A percentile compares a stretch with the other conserved stretches of the same genome.
These are phyloP conservation scores for Dioszegia crocea DNA, from an alignment of 768 basidiomycete genomes.

Conservation along the genomic window DNA sequence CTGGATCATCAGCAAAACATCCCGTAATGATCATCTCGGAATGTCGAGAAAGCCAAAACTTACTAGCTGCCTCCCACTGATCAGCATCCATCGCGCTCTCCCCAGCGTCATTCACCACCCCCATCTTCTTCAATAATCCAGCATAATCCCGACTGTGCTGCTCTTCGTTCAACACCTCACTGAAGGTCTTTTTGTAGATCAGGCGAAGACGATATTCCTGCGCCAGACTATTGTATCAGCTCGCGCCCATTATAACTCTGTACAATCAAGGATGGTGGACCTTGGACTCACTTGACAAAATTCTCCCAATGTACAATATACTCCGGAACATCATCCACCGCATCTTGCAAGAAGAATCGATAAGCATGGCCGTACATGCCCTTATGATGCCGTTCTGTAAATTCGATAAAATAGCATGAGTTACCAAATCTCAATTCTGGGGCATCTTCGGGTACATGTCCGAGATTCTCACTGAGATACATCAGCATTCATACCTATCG, in stretches of 20 bases:
- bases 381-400: conserved; percentile 63
- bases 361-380: conserved; percentile 84
- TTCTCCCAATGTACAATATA: conserved; percentile 95
- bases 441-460: conserved; percentile 62
- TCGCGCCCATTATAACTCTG: no score
- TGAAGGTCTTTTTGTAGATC: conserved; percentile 81
- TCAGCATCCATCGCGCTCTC: conserved; percentile 89
- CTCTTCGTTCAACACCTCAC: conserved; percentile 79
- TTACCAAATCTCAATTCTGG: conserved; percentile 81
- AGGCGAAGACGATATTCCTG: conserved; percentile 70
- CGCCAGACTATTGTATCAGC: conserved; percentile 61
- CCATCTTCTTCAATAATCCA: conserved; percentile 81
- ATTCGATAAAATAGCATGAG: conserved; percentile 79
- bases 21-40: neutral
- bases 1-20: no score
- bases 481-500: conserved; percentile 50
- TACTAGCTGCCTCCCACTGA: conserved; percentile 99
- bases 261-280: no score
- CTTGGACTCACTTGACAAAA: conserved; percentile 78
- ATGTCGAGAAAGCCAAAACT: conserved; percentile 48
- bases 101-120: conserved; percentile 77
- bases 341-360: conserved; percentile 87
- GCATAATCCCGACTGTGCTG: conserved; percentile 73
- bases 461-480: conserved; percentile 50
- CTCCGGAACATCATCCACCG: conserved; percentile 95